Evolutionary conservation across 305 asterid species (phyloP), one percentile per base, ranked within the genome.

Genomic region (Solanum chacoense): DNA sequence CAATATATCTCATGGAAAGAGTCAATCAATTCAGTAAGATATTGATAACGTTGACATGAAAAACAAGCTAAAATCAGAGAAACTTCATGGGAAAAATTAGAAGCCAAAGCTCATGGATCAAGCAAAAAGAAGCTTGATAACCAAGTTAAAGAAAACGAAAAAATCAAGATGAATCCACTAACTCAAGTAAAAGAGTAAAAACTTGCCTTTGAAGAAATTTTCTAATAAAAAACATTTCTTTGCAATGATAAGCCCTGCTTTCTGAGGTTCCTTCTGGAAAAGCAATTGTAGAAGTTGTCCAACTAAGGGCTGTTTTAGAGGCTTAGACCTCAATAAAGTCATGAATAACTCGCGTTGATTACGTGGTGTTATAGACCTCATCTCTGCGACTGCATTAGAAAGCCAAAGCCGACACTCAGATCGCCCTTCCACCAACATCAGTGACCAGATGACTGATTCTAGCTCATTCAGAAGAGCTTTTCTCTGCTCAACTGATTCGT

Each of bases 351-450:
- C 98, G 14, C 90, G 91, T 85, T 96, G 96, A 88, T 90, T 92
- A 71, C 74, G 92, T 50, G 94, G 94, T 80, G 93, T 90, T 22
- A 97, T 91, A 87, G 95, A 94, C 87, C 88, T 91, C 85, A 97
- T 93, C 90, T 95, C 91, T 3, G 98, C 92, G 85, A 97, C 91
- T 22, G 96, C 87, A 88, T 93, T 92, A 90, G 96, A 96, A 72
- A 97, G 98, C 99, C 99, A 96, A 78, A 96, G 98, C 55, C 99
- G 98, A 78, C 96, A 94, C 93, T 96, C 99, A 85, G 99, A 95
- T 83, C 94, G 94, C 81, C 98, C 94, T 65, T 89, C 94, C 11
- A 97, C 93, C 87, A 96, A 91, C 89, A 97, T 89, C 88, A 95
- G 88, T 11, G 94, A 92, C 97, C 95, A 94, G 91, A 96, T 89